A percentile compares a stretch with the other conserved stretches of the same genome.
Evolutionary conservation across 2,329 filamentous ascomycete genomes (phyloP).

Genomic region (Decorospora gaudefroyi): DNA sequence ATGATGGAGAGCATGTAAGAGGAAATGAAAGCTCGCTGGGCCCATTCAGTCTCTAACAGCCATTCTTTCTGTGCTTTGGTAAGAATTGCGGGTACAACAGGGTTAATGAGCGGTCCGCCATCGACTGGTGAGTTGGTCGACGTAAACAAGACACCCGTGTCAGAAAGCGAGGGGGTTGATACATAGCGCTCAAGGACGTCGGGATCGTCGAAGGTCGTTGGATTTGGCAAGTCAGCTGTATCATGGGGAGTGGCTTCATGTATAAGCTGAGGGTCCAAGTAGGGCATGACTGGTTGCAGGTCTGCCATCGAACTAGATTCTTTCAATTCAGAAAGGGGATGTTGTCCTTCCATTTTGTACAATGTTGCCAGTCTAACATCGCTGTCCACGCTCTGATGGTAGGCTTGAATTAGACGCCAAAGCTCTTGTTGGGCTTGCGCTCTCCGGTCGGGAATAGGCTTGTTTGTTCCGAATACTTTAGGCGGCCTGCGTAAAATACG

Average conservation of each 20-base stretch:
- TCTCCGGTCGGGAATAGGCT: conserved; percentile 47
- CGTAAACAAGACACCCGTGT: conserved; percentile 43
- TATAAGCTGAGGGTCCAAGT: conserved; percentile 35
- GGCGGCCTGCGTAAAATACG: conserved; percentile 52
- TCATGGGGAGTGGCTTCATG: conserved; percentile 34
- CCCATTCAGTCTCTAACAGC: conserved; percentile 70
- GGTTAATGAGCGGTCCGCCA: conserved; percentile 31
- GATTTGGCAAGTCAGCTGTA: conserved; percentile 20
- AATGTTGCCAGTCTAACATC: conserved; percentile 39
- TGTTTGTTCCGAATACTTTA: conserved; percentile 54
- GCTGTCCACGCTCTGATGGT: conserved; percentile 23
- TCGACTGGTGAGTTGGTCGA: conserved; percentile 32
- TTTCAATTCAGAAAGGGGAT: conserved; percentile 19
- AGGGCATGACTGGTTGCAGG: conserved; percentile 37
- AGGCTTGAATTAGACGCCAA: conserved; percentile 41
- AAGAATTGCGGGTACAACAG: conserved; percentile 61
- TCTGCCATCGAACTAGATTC: conserved; percentile 17
- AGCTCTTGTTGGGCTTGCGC: conserved; percentile 43
- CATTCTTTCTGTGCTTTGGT: conserved; percentile 68
- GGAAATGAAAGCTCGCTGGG: conserved; percentile 68
- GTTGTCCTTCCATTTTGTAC: conserved; percentile 33
- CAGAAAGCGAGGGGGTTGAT: conserved; percentile 14
- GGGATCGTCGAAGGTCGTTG: conserved; percentile 29
- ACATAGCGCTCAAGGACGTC: conserved; percentile 29
- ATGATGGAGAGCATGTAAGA: conserved; percentile 68